These are phyloP conservation scores for Mixia osmundae DNA, from an alignment of 1,284 basidiomycete species.

Conservation along the genomic window DNA sequence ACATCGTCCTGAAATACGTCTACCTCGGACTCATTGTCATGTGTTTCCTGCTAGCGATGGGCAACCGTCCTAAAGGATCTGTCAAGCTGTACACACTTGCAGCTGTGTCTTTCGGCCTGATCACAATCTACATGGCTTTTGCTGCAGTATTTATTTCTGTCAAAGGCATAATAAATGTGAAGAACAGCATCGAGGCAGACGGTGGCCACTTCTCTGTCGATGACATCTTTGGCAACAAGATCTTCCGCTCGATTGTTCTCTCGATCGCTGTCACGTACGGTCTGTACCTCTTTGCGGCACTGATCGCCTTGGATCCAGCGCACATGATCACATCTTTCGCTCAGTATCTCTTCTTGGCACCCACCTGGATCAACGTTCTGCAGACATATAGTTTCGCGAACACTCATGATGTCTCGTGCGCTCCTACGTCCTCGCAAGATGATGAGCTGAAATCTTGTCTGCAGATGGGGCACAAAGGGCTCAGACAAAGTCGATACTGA, in stretches of 20 bases:
- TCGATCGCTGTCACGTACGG: slow-evolving; percentile 67
- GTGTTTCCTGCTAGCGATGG: slow-evolving; percentile 74
- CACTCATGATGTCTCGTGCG: slow-evolving; percentile 6
- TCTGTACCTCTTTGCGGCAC: slow-evolving; percentile 50
- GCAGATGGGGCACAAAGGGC: slow-evolving; percentile 24
- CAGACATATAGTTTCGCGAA: background rate
- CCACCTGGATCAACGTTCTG: slow-evolving; percentile 63
- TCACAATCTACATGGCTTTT: slow-evolving; percentile 75
- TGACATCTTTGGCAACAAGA: slow-evolving; percentile 40
- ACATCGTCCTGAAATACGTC: slow-evolving; percentile 56
- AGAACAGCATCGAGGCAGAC: slow-evolving; percentile 30
- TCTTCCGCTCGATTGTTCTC: slow-evolving; percentile 65
- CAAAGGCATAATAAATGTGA: slow-evolving; percentile 34
- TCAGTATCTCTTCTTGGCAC: slow-evolving; percentile 75
- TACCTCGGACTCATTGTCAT: slow-evolving; percentile 67
- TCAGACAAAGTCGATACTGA: slow-evolving; percentile 59
- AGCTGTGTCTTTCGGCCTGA: slow-evolving; percentile 59
- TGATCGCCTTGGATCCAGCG: slow-evolving; percentile 39
- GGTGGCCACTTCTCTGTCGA: slow-evolving; percentile 29
- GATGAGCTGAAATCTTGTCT: slow-evolving; percentile 4
- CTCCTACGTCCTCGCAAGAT: background rate
- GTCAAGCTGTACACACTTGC: slow-evolving; percentile 59
- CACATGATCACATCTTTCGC: slow-evolving; percentile 70
- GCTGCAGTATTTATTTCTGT: slow-evolving; percentile 55
- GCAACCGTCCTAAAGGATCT: slow-evolving; percentile 72